Conservation (phyloP, 2,329 filamentous ascomycete species). For the Zopfia rhizophila region DNA sequence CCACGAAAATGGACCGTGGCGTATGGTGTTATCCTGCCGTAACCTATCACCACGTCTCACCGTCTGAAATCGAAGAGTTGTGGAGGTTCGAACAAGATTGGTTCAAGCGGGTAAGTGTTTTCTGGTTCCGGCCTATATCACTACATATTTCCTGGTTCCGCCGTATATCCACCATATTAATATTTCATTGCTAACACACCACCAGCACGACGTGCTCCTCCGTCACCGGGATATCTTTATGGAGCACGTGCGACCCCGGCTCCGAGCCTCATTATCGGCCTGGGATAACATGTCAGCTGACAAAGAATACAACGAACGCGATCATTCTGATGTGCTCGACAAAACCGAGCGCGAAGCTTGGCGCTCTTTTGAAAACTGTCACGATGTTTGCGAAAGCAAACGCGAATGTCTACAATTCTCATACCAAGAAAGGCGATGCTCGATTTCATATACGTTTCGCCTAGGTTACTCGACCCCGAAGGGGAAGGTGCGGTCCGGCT, state of each 20-base stretch:
- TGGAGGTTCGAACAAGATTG: slow-evolving; percentile 54
- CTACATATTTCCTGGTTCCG: not conserved
- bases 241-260: slow-evolving; percentile 44
- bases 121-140: too few relatives aligned
- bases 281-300: slow-evolving; percentile 53
- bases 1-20: slow-evolving; percentile 44
- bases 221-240: slow-evolving; percentile 52
- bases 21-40: slow-evolving; percentile 58
- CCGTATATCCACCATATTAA: slow-evolving; percentile 10
- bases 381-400: slow-evolving; percentile 44
- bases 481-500: slow-evolving; percentile 41
- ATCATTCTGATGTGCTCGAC: slow-evolving; percentile 33
- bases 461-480: slow-evolving; percentile 44
- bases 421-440: slow-evolving; percentile 45
- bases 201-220: slow-evolving; percentile 43
- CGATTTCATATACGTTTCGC: slow-evolving; percentile 39
- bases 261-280: slow-evolving; percentile 29
- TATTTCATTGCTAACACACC: slow-evolving; percentile 23
- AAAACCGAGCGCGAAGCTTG: slow-evolving; percentile 43
- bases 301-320: slow-evolving; percentile 48
- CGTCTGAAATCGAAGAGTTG: slow-evolving; percentile 48
- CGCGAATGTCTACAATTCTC: slow-evolving; percentile 48
- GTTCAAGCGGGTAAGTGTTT: slow-evolving; percentile 40
- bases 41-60: slow-evolving; percentile 53
- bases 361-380: slow-evolving; percentile 49